Evolutionary conservation across 208 protist genomes (phyloP).

Genomic region (Trypanosoma scelopori): DNA sequence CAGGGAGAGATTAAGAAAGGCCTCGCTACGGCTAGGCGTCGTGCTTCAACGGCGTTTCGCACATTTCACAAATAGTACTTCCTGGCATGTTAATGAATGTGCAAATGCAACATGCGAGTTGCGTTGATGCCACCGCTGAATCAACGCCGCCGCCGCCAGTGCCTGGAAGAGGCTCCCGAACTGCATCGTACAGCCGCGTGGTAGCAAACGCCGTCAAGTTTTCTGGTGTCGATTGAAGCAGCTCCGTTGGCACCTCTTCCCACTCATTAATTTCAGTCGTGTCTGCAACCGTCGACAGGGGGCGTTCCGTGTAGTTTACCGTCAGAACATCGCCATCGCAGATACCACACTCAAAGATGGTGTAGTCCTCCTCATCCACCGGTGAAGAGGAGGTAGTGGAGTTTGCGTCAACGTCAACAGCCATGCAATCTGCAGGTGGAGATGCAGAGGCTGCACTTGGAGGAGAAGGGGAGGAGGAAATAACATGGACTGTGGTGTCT

Average conservation of each 20-base stretch:
- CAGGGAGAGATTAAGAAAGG: not conserved
- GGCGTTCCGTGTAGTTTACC: conserved; percentile 51
- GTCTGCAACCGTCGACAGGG: conserved; percentile 30
- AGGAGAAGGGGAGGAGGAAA: not conserved
- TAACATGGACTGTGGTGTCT: not conserved
- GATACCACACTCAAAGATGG: conserved; percentile 70
- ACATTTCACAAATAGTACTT: conserved; percentile 81
- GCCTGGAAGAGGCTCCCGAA: not conserved
- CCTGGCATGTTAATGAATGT: conserved; percentile 74
- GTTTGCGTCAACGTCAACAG: not conserved
- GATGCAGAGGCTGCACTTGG: not conserved
- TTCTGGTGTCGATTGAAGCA: conserved; percentile 33
- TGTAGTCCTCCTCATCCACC: conserved; percentile 32
- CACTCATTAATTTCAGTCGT: conserved; percentile 42
- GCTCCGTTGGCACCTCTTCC: conserved; percentile 59
- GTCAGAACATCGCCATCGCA: conserved; percentile 61
- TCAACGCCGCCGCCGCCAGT: not conserved
- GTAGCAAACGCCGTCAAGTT: conserved; percentile 36
- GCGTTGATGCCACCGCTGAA: conserved; percentile 15
- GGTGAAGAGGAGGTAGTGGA: not conserved
- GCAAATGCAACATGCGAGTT: conserved; percentile 58
- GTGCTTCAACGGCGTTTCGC: conserved; percentile 54
- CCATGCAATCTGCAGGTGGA: not conserved
- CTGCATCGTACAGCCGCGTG: conserved; percentile 39
- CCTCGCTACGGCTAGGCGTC: not conserved